Percentiles rank a stretch among this genome's conserved stretches.
These are phyloP conservation scores for Lenzites betulinus DNA, from an alignment of 768 basidiomycete genomes.

Conservation along the genomic window DNA sequence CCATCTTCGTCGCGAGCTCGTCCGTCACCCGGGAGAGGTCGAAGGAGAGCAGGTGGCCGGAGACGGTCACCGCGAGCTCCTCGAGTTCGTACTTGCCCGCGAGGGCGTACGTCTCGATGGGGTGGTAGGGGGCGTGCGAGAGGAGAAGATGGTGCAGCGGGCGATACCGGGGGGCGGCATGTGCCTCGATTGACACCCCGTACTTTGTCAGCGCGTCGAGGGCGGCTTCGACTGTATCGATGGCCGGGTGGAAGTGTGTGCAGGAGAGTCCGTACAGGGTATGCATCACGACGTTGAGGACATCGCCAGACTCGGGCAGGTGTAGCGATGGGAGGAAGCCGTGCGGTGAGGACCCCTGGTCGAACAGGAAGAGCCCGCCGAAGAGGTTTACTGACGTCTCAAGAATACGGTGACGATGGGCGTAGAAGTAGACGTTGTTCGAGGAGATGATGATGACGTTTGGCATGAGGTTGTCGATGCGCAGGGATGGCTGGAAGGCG, in stretches of 20 bases:
- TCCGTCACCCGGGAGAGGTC: slow-evolving; percentile 40
- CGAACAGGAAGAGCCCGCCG: slow-evolving; percentile 25
- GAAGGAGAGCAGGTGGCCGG: slow-evolving; percentile 41
- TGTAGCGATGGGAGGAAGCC: slow-evolving; percentile 22
- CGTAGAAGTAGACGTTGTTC: slow-evolving; percentile 37
- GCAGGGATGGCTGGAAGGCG: slow-evolving; percentile 26
- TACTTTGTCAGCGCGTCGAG: slow-evolving; percentile 31
- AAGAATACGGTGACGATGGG: slow-evolving; percentile 28
- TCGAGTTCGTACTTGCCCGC: slow-evolving; percentile 40
- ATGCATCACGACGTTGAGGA: slow-evolving; percentile 39
- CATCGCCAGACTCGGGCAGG: slow-evolving; percentile 32
- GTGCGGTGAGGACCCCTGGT: background rate
- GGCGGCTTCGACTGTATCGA: slow-evolving; percentile 30
- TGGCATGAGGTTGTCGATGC: slow-evolving; percentile 16
- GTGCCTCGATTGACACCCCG: slow-evolving; percentile 26
- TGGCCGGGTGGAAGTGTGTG: slow-evolving; percentile 30
- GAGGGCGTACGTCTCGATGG: slow-evolving; percentile 45
- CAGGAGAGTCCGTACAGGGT: slow-evolving; percentile 34
- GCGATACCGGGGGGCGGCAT: slow-evolving; percentile 28
- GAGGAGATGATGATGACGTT: slow-evolving; percentile 33
- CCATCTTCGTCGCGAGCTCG: slow-evolving; percentile 40
- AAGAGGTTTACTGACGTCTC: slow-evolving; percentile 32
- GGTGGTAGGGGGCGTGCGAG: slow-evolving; percentile 36
- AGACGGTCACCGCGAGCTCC: slow-evolving; percentile 41
- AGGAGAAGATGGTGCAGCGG: slow-evolving; percentile 39